These are phyloP conservation scores for Candida sithepensis DNA, from an alignment of 805 yeast species.

Conservation along the genomic window DNA sequence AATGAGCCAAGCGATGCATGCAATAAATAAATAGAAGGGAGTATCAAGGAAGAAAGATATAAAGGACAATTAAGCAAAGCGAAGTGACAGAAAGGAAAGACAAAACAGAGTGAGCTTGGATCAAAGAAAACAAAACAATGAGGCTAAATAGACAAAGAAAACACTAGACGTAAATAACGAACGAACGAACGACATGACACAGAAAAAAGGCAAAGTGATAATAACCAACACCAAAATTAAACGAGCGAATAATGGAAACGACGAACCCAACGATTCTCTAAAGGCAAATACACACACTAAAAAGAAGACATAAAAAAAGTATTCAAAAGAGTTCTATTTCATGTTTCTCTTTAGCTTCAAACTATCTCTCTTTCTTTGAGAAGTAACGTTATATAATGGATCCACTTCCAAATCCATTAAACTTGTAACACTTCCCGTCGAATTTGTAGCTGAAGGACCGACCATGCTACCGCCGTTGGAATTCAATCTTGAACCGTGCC, in stretches of 20 bases:
- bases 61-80: background rate
- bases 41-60: background rate
- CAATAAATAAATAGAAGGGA: background rate
- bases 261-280: background rate
- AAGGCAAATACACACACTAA: background rate
- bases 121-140: background rate
- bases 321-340: conserved; percentile 12
- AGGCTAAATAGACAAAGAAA: background rate
- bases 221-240: background rate
- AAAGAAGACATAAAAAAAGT: background rate
- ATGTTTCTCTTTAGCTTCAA: conserved; percentile 43
- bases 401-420: conserved; percentile 25
- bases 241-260: background rate
- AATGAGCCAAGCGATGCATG: background rate
- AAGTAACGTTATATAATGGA: conserved; percentile 40
- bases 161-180: too few species aligned
- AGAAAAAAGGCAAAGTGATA: too few species aligned
- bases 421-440: background rate
- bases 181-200: background rate
- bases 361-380: conserved; percentile 50
- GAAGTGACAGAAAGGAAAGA: background rate
- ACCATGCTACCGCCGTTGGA: background rate
- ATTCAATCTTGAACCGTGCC: background rate
- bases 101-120: background rate
- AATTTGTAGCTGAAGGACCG: background rate